Base-by-base conservation (phyloP, 345 rosid genomes). In the Cardiospermum halicacabum region DNA sequence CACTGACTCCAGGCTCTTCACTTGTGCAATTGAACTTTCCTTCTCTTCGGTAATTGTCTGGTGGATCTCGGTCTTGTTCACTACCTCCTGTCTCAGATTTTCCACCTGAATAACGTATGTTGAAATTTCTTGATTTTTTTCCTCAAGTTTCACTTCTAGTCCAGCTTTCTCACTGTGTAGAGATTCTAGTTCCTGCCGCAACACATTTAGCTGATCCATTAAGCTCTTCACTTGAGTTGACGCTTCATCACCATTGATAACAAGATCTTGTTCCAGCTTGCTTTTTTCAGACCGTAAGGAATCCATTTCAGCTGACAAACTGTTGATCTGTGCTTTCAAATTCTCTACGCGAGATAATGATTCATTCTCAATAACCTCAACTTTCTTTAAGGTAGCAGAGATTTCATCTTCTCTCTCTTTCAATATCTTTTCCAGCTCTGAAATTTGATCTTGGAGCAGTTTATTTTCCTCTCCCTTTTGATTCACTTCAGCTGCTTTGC, bases 211-310 rank as follows among this genome's bases (percentile, higher is more conserved):
- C 77, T 87, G 88, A 72, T 82, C 85, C 65, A 63, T 62, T 28
- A 89, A 72, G 53, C 75, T 74, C 36, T 77, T 79, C 47, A 80
- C 66, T 60, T 53, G 86, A 60, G 24, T 48, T 5, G 83, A 80
- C 58, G 84, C 82, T 84, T 88, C 96, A 26, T 81, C 73, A 7
- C 78, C 73, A 72, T 65, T 80, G 31, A 53, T 64, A 31, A 65
- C 76, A 25, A 87, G n/a, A n/a, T n/a, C 75, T 60, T 73, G 81
- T 71, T 74, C 87, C 80, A 89, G 66, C 70, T 87, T 85, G 57
- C 76, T 70, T 42, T 84, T 92, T 73, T 84, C 74, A 40, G 62
- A 55, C 31, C 57, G 69, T 64, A 77, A 51, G 16, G 80, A 74
- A 64, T 76, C 84, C 71, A 81, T 40, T 30, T 74, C 82, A 37